Evolutionary conservation across 140 eudicot genomes (phyloP), one percentile per base, ranked within the genome.

Genomic region (Anethum foeniculum): DNA sequence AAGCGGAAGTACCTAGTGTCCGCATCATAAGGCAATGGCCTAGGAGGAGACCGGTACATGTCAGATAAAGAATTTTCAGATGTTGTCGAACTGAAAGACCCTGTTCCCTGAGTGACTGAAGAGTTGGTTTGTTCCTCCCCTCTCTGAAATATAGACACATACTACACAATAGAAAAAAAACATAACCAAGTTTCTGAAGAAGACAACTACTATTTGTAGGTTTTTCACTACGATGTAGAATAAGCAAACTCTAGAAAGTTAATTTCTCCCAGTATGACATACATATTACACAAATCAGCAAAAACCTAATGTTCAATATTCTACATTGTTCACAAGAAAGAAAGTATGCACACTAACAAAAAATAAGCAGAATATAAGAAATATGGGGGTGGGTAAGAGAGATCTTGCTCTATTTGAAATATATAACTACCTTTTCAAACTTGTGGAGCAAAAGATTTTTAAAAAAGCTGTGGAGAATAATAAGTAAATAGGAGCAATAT

Each of bases 21-120:
- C 16, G 90, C 95, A 81, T 95, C 99, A 82, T 92, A 95, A 69
- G 99, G 99, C 89, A 95, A 88, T 39, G 99, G 99, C 83, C 96
- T 90, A 75, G 99, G 97, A 78, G 96, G 96, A 72, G 99, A 87
- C 7, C 95, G 96, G 77, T 90, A 95, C 89, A 90, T 91, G 67
- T 90, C 91, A 51, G 96, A 87, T 81, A 95, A 67, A 51, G 97
- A 92, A 83, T 81, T 86, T 84, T 95, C 99, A 76, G 97, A 90
- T 78, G 89, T 77, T 48, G 91, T 62, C 49, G 97, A 88, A 80
- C 80, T 90, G 77, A 87, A 89, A 74, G 99, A 87, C 15, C 96
- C 44, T 51, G 93, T 79, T 88, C 93, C 93, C 85, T 89, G 97
- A 78, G 86, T 82, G 76, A 97, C 88, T 23, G 93, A 88, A 85